Base-by-base conservation (phyloP, 805 yeast species). In the Candida vartiovaarae region DNA sequence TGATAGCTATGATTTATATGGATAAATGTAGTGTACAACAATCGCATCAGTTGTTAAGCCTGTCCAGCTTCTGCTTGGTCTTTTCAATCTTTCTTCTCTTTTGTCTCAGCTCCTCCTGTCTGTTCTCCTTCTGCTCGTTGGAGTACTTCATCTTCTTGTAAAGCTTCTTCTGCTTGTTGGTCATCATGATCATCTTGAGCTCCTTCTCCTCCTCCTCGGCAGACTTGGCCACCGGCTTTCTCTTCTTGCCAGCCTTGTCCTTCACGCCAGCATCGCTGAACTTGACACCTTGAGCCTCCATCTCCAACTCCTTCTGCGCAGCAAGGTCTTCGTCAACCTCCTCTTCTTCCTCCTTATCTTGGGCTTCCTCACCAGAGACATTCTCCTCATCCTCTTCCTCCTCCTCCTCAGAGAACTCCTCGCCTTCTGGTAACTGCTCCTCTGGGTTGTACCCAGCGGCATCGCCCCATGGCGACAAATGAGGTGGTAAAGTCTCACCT, bases 401-500 rank as follows among this genome's bases (percentile, higher is more conserved):
- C 2, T 63, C 82, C n/a, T 64, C 84, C 9, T 63, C 82, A 1
- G 62, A 79, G 3, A 57, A 80, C 4, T 59, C 80, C 9, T 63
- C 76, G 15, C 40, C 65, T 6, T 56, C 66, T 31, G 56, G 73
- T 10, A 62, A 56, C 30, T 65, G 65, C 30, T 77, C 83, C 45
- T 74, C 80, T 56, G 99, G 98, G 65, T 91, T 80, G 67, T 93
- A 93, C 43, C 82, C 83, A 55, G 84, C 88, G 39, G 90, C 76
- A 68, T 93, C 99, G 55, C 98, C 98, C 98, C 99, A 93, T 71
- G 99, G 99, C 41, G 96, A 86, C 58, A 93, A 72, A 66, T 93
- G 99, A 32, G 99, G 97, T 37, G 99, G 99, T 51, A 93, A 72
- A 4, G 87, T 70, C 67, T 91, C 97, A 44, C 99, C 99, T 5